Base-by-base conservation (phyloP, 1,284 basidiomycete species). In the Neonothopanus nambi region DNA sequence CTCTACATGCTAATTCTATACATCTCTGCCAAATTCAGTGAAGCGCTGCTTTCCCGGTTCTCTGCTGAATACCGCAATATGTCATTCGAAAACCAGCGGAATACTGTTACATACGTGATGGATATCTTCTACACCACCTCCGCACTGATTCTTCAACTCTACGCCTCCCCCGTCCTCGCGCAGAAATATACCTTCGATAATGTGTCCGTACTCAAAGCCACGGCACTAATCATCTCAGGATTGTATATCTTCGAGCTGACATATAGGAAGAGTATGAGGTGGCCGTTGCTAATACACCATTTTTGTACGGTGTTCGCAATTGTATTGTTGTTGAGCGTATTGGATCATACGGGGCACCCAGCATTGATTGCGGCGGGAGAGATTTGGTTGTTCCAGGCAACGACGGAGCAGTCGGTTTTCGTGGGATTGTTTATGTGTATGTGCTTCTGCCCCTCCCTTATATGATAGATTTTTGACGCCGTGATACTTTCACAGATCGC, bases 1-100 rank as follows among this genome's bases (percentile, higher is more conserved):
- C n/a, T 49, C 8, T 54, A 54, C 24, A 48, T 54, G 37, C 52
- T 54, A 15, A 23, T 54, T n/a, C 35, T 54, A 3, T 54, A 54
- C 28, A 41, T 48, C 23, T 18, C 36, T 7, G 45, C 46, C 13
- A 48, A 49, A 41, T 9, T 20, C 8, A 20, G 40, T 1, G 52
- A 54, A 44, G 11, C 37, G 21, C 9, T 26, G 7, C 37, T 54
- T 12, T 9, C 24, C 23, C 52, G 52, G 3, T 54, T 48, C 7
- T 48, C 35, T 18, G 9, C 11, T 8, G 26, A 3, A 3, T 48
- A 39, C 39, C 11, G 26, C 4, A 18, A 48, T 13, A 38, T 53
- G 26, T 30, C 37, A 4, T 53, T 53, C n/a, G 44, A 48, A 21
- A 53, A 53, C 17, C 45, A 35, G 13, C 28, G 52, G 6, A 53